Conservation (phyloP, 177 flowering plant species). For the Tripterygium wilfordii region DNA sequence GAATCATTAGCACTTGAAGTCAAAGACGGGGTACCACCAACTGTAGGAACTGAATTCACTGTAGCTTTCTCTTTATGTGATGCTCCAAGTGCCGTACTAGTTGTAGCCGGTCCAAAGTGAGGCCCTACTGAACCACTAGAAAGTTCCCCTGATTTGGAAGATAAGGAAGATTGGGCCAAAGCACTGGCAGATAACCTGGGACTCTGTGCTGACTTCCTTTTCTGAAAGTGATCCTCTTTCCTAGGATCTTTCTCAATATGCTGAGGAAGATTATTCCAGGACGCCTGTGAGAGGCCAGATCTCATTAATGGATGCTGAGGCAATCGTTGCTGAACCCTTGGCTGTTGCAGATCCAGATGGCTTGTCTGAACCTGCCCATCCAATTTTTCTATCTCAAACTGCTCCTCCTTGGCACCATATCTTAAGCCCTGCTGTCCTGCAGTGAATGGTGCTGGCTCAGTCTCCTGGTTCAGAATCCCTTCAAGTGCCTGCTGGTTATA, state of each 20-base stretch:
- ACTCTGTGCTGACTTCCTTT: conserved; percentile 73
- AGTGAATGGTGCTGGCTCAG: conserved; percentile 31
- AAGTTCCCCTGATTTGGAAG: conserved; percentile 89
- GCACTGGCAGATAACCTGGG: conserved; percentile 73
- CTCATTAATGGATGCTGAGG: conserved; percentile 52
- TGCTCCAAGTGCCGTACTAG: conserved; percentile 33
- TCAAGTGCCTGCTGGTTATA: conserved; percentile 56
- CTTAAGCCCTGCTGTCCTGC: conserved; percentile 48
- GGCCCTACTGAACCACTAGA: conserved; percentile 75
- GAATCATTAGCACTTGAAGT: conserved; percentile 78
- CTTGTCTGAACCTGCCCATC: conserved; percentile 44
- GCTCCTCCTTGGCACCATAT: conserved; percentile 64
- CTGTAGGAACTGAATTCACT: conserved; percentile 41
- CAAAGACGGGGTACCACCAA: conserved; percentile 55
- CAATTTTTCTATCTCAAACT: conserved; percentile 47
- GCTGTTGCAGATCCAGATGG: conserved; percentile 51
- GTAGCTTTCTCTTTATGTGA: conserved; percentile 70
- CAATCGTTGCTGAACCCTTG: conserved; percentile 44
- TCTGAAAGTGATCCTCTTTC: conserved; percentile 70
- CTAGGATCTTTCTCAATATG: conserved; percentile 57
- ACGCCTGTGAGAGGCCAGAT: conserved; percentile 46
- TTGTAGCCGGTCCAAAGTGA: conserved; percentile 49
- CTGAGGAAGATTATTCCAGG: conserved; percentile 64
- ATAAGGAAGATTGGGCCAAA: conserved; percentile 72
- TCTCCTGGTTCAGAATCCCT: conserved; percentile 60